phyloP scores from a whole-genome alignment of 2,329 filamentous ascomycete genomes.

The Neopestalotiopsis rosae region DNA sequence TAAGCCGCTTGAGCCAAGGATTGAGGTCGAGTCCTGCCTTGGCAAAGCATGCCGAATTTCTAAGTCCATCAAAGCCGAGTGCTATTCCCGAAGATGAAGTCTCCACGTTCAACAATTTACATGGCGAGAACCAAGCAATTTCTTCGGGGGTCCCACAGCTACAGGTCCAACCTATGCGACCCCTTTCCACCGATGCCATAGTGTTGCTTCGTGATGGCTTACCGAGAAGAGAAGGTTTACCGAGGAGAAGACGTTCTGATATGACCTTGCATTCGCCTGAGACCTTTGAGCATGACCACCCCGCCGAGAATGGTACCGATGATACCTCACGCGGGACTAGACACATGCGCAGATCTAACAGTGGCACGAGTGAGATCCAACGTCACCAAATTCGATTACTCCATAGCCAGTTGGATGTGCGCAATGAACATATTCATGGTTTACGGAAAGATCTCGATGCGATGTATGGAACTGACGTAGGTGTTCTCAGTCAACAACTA shows the following conservation, averaged over 20 bases:
- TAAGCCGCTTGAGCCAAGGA: not conserved
- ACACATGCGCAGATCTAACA: constrained; percentile 18
- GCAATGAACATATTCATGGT: constrained; percentile 51
- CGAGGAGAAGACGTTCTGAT: not conserved
- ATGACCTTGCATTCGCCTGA: not conserved
- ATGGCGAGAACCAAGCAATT: constrained; percentile 24
- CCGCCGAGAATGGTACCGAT: not conserved
- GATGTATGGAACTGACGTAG: constrained; percentile 47
- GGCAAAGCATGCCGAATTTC: not conserved
- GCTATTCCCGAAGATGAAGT: constrained; percentile 4
- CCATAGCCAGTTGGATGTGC: constrained; percentile 50
- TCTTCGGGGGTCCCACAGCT: constrained; percentile 23
- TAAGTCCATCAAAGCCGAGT: not conserved
- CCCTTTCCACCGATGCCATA: constrained; percentile 44
- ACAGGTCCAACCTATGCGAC: constrained; percentile 25
- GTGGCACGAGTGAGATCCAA: constrained; percentile 40
- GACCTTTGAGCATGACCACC: not conserved
- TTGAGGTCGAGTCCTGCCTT: constrained; percentile 11
- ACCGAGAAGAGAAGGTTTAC: not conserved
- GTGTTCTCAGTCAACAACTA: constrained; percentile 54
- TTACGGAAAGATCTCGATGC: constrained; percentile 53
- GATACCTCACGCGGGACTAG: not conserved
- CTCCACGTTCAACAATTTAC: constrained; percentile 23
- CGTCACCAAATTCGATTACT: constrained; percentile 56
- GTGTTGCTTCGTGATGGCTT: constrained; percentile 37